Percentiles rank a stretch among this genome's conserved stretches.
Evolutionary conservation across 495 filamentous ascomycete species (phyloP).

Genomic region (Ramalina peruviana): DNA sequence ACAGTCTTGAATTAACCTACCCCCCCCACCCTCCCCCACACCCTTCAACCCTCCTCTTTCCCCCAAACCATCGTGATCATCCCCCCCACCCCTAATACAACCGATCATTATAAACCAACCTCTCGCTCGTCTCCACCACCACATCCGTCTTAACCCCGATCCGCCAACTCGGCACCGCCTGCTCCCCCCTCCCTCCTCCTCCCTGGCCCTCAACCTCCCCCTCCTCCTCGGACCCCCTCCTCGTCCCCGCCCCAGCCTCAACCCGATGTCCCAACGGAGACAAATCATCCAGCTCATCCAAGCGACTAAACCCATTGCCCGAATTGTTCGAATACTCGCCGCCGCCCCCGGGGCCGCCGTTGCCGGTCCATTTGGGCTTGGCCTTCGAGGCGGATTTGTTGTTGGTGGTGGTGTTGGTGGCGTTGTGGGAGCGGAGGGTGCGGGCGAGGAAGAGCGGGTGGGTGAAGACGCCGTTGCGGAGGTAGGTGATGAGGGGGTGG

Average conservation of each 20-base stretch:
- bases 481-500: slow-evolving; percentile 32
- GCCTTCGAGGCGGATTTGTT: neutral
- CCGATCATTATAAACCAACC: slow-evolving; percentile 9
- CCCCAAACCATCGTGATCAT: no score
- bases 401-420: neutral
- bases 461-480: slow-evolving; percentile 13
- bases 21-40: no score
- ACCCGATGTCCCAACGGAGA: slow-evolving; percentile 4
- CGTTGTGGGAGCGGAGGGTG: no score
- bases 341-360: no score
- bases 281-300: slow-evolving; percentile 6
- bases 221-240: neutral
- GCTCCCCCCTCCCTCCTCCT: neutral
- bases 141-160: slow-evolving; percentile 10
- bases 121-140: neutral
- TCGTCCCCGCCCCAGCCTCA: slow-evolving; percentile 1
- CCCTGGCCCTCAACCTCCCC: neutral
- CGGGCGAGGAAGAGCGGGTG: neutral
- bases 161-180: neutral
- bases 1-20: no score
- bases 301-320: neutral
- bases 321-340: neutral
- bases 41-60: no score
- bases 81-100: slow-evolving; percentile 8
- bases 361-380: neutral